phyloP scores from a whole-genome alignment of 768 basidiomycete species.

The Boletellus ananiceps region DNA sequence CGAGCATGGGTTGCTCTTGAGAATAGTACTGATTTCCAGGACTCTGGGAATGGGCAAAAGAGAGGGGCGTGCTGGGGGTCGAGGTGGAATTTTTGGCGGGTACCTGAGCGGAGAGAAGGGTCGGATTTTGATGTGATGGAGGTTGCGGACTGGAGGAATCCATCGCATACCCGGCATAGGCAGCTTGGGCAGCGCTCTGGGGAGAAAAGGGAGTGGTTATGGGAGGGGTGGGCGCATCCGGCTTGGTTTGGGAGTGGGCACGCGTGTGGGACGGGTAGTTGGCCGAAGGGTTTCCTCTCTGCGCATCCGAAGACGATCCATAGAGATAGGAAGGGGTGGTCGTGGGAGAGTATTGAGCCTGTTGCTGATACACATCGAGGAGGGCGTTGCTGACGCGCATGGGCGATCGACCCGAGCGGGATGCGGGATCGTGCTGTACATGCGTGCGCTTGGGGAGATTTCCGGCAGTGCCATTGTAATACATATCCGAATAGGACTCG shows the following conservation, averaged over 20 bases:
- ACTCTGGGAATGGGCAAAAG: constrained; percentile 53
- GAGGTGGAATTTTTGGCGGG: constrained; percentile 55
- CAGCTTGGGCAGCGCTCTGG: constrained; percentile 39
- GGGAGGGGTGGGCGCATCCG: constrained; percentile 46
- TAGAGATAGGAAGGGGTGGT: constrained; percentile 47
- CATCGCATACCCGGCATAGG: constrained; percentile 55
- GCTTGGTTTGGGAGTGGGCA: constrained; percentile 52
- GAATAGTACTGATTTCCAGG: constrained; percentile 53
- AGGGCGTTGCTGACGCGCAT: constrained; percentile 52
- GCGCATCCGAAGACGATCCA: constrained; percentile 33
- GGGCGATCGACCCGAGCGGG: constrained; percentile 56
- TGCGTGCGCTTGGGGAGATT: constrained; percentile 54
- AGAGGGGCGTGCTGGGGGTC: constrained; percentile 68
- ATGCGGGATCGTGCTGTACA: constrained; percentile 50
- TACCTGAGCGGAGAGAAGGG: constrained; percentile 45
- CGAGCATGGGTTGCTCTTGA: constrained; percentile 66
- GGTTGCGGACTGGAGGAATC: constrained; percentile 64
- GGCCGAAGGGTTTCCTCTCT: constrained; percentile 35
- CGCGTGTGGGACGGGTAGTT: constrained; percentile 56
- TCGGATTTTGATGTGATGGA: constrained; percentile 41
- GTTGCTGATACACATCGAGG: constrained; percentile 69
- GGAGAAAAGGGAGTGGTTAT: constrained; percentile 53
- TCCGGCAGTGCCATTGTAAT: constrained; percentile 47
- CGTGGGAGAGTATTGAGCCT: constrained; percentile 55
- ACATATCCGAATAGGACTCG: constrained; percentile 57